phyloP scores from a whole-genome alignment of 345 rosid species.

The Moringa oleifera region DNA sequence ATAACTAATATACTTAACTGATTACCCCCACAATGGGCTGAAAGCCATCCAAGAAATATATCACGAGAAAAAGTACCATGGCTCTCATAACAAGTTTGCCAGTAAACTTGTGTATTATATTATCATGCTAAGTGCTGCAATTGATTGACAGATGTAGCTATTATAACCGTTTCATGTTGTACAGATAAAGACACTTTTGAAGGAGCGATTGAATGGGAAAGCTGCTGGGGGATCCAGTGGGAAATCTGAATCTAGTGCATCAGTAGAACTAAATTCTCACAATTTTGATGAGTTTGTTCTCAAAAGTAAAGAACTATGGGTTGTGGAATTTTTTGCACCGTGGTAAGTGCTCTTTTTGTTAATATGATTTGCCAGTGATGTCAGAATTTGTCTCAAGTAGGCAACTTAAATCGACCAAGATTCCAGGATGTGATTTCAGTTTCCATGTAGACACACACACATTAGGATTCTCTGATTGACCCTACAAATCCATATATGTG shows the following conservation, averaged over 20 bases:
- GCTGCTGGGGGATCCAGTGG: conserved; percentile 71
- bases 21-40: too few species aligned
- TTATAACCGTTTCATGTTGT: conserved; percentile 7
- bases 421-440: background rate
- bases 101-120: too few species aligned
- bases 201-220: conserved; percentile 80
- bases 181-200: conserved; percentile 74
- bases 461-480: too few species aligned
- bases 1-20: too few species aligned
- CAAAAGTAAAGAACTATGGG: conserved; percentile 90
- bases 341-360: conserved; percentile 47
- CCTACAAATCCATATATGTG: too few species aligned
- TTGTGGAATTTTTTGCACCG: conserved; percentile 95
- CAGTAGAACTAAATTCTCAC: conserved; percentile 63
- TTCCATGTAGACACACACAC: background rate
- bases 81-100: background rate
- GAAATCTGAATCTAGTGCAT: conserved; percentile 71
- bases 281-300: conserved; percentile 84
- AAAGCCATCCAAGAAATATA: background rate
- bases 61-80: background rate
- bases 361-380: background rate
- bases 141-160: too few species aligned
- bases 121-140: background rate
- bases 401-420: background rate
- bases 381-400: background rate